These are phyloP conservation scores for Balakata baccata DNA, from an alignment of 345 rosid species.

Conservation along the genomic window DNA sequence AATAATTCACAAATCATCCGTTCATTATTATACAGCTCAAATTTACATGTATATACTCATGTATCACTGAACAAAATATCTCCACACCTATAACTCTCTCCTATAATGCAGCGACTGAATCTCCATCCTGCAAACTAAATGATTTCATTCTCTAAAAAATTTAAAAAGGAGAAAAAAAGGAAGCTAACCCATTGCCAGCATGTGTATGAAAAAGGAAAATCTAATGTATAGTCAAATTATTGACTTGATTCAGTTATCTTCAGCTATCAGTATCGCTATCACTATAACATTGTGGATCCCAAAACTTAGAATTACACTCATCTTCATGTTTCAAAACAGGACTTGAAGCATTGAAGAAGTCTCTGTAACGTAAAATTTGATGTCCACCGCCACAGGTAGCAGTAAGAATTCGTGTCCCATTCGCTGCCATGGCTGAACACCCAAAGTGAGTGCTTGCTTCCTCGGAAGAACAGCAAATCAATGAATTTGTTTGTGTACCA, in stretches of 20 bases:
- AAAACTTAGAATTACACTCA: constrained; percentile 43
- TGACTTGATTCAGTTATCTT: constrained; percentile 6
- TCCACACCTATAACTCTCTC: not conserved
- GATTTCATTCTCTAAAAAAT: not conserved
- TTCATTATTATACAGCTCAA: not conserved
- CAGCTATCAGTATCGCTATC: constrained; percentile 18
- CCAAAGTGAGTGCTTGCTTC: constrained; percentile 17
- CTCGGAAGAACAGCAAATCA: constrained; percentile 28
- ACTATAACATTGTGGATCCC: constrained; percentile 35
- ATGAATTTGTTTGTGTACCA: constrained; percentile 41
- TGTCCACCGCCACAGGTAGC: constrained; percentile 21
- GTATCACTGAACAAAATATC: no score
- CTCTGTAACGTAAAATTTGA: constrained; percentile 31
- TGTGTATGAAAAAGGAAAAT: not conserved
- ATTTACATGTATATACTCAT: not conserved
- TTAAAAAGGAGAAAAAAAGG: not conserved
- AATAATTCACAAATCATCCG: no score
- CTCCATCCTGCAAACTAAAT: not conserved
- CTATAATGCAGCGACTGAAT: not conserved
- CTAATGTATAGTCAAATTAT: not conserved
- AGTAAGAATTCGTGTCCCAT: constrained; percentile 39
- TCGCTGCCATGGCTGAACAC: constrained; percentile 54
- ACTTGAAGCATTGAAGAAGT: constrained; percentile 38
- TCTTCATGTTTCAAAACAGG: constrained; percentile 27
- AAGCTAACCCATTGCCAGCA: not conserved